Evolutionary conservation across 345 rosid species (phyloP), one percentile per base, ranked within the genome.

Genomic region (Euphorbia peplus): DNA sequence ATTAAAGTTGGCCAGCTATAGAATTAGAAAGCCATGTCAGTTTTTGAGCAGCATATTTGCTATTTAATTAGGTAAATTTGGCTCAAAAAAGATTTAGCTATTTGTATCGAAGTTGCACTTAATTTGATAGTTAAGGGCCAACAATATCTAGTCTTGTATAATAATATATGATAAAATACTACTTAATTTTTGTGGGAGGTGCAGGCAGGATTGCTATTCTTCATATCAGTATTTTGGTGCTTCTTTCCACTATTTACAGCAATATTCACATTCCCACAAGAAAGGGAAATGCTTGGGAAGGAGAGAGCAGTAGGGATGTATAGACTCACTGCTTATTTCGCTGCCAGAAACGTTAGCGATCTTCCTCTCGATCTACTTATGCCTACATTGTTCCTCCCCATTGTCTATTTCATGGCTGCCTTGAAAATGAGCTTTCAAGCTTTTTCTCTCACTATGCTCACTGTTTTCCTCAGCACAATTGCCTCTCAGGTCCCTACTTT

Each of bases 291-390:
- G 77, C 81, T 81, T 16, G 63, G 64, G 4, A 69, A 77, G 66
- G 84, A 81, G 59, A 71, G 79, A 75, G 67, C 79, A 14, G 77
- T 63, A 10, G 79, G 67, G 24, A 81, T 81, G 84, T 81, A 72
- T n/a, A 68, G 63, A 46, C 77, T 81, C 6, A 77, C 70, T 52
- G 79, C 84, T 32, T 75, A 68, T 21, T 75, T 77, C 60, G 29
- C 61, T 2, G 79, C 84, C 2, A 77, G 73, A 69, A 74, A 56
- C 70, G 52, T 42, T 0, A 71, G 61, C 57, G 79, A 81, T 51
- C 73, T 81, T 56, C 79, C 74, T 10, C 51, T 75, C 60, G 84
- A 81, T 69, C 75, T 81, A 61, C 9, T 69, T 0, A 21, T 74
- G 68, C 84, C 81, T 4, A 8, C 73, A 16, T 24, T 72, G 10